Conservation (phyloP, 1,284 basidiomycete species). For the Rhodotorula sp. region DNA sequence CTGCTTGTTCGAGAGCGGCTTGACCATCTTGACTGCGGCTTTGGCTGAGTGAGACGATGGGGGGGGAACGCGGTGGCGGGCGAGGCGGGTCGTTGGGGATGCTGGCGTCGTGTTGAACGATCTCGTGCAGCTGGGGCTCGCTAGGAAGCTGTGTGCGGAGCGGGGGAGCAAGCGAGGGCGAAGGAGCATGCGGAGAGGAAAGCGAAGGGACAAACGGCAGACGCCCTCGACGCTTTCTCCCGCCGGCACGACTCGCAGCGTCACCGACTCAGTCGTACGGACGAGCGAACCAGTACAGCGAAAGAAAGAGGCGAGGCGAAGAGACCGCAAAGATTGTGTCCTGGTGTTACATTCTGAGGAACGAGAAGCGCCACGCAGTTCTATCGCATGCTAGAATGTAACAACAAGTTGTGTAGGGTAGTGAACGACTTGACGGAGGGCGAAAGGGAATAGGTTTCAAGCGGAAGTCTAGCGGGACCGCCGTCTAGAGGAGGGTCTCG, state of each 20-base stretch:
- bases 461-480: neutral
- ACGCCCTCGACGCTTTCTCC: too few relatives aligned
- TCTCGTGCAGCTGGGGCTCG: too few relatives aligned
- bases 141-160: neutral
- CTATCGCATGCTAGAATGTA: neutral
- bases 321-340: too few relatives aligned
- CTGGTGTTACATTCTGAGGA: too few relatives aligned
- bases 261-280: too few relatives aligned
- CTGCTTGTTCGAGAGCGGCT: constrained; percentile 15
- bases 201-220: neutral
- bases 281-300: too few relatives aligned
- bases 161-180: neutral
- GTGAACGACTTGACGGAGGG: neutral
- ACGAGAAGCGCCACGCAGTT: too few relatives aligned
- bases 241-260: too few relatives aligned
- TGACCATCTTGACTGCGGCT: constrained; percentile 7
- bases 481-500: constrained; percentile 53
- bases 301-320: too few relatives aligned
- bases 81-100: constrained; percentile 1
- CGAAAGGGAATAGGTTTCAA: neutral
- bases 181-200: neutral
- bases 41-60: neutral
- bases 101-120: neutral
- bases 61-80: constrained; percentile 4
- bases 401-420: neutral